A percentile compares a stretch with the other conserved stretches of the same genome.
phyloP scores from a whole-genome alignment of 2,329 filamentous ascomycete genomes.

The Cladosporium sp. region DNA sequence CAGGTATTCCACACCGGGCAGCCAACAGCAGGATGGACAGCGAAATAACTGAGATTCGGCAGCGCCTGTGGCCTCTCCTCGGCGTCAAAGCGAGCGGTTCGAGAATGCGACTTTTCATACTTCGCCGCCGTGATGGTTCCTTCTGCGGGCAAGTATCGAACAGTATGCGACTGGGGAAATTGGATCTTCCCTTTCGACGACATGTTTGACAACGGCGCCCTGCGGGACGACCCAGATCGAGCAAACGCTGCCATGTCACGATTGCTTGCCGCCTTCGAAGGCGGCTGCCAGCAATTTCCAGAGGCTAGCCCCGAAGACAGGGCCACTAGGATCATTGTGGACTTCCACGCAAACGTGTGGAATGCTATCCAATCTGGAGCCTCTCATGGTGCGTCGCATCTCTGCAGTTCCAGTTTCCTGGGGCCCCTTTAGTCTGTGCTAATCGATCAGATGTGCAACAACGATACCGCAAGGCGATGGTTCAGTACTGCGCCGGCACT shows the following conservation, averaged over 20 bases:
- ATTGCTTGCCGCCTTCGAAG: background rate
- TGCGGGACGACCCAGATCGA: background rate
- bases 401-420: background rate
- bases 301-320: background rate
- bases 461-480: background rate
- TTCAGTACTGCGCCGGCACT: background rate
- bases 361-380: background rate
- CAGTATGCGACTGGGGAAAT: slow-evolving; percentile 2
- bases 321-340: background rate
- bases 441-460: background rate
- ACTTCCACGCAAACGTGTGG: background rate
- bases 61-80: background rate
- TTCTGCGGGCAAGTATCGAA: background rate
- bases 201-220: slow-evolving; percentile 2
- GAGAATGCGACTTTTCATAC: background rate
- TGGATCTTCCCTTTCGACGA: slow-evolving; percentile 7
- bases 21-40: background rate
- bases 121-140: background rate
- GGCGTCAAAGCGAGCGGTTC: background rate
- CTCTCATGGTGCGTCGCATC: background rate
- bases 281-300: background rate
- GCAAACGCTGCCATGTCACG: background rate
- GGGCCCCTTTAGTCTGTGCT: background rate
- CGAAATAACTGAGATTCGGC: background rate
- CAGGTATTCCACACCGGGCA: background rate